These are phyloP conservation scores for Raphanus raphanistrum DNA, from an alignment of 345 rosid genomes.

Conservation along the genomic window DNA sequence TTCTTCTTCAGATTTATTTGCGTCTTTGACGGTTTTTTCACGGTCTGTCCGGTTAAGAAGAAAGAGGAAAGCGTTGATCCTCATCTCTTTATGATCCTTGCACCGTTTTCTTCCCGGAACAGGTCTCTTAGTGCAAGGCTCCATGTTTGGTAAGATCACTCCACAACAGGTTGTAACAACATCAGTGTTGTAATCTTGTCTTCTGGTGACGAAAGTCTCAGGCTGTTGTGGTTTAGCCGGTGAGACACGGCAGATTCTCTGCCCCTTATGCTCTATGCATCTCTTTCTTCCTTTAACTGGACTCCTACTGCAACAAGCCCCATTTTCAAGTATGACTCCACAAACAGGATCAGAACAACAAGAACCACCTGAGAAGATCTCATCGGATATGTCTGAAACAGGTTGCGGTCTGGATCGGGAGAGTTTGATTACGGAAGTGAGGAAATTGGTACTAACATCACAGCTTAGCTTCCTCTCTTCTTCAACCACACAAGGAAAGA, in stretches of 20 bases:
- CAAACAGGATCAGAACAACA: conserved; percentile 32
- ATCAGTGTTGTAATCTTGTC: neutral
- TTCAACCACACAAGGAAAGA: conserved; percentile 38
- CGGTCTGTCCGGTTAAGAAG: conserved; percentile 27
- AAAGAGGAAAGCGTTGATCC: conserved; percentile 42
- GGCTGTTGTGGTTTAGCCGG: conserved; percentile 15
- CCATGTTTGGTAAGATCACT: conserved; percentile 36
- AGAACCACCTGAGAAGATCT: neutral
- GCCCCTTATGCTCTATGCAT: conserved; percentile 71
- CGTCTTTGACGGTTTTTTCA: conserved; percentile 27
- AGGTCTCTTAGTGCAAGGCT: conserved; percentile 47
- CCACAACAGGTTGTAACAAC: conserved; percentile 34
- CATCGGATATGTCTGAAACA: conserved; percentile 38
- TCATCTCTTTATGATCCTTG: conserved; percentile 68
- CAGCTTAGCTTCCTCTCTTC: conserved; percentile 27
- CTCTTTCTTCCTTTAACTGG: conserved; percentile 69
- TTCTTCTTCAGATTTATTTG: neutral
- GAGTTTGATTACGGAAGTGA: conserved; percentile 48
- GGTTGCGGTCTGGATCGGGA: conserved; percentile 55
- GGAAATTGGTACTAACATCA: conserved; percentile 32
- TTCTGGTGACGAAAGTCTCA: conserved; percentile 18
- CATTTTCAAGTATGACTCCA: conserved; percentile 55
- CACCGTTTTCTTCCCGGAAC: conserved; percentile 62
- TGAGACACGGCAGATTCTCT: conserved; percentile 43
- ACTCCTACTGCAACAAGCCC: conserved; percentile 45